These are phyloP conservation scores for Blepharisma stoltei DNA, from an alignment of 73 alveolate species.

Conservation along the genomic window DNA sequence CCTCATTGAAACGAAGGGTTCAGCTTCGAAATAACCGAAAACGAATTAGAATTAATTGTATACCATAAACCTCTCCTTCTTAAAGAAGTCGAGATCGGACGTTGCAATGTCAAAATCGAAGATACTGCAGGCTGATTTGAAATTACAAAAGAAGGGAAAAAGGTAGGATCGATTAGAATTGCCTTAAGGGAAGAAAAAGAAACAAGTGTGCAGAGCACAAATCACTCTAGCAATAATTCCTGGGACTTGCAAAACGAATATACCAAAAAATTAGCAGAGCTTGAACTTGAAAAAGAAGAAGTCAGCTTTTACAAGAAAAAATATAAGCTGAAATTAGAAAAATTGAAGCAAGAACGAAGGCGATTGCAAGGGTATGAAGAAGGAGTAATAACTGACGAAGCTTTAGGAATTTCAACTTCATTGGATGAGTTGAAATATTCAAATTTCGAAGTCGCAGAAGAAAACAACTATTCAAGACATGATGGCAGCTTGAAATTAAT, in stretches of 20 bases:
- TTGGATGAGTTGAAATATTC: too few relatives aligned
- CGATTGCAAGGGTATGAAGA: neutral
- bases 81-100: slow-evolving; percentile 22
- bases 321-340: neutral
- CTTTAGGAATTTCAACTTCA: too few relatives aligned
- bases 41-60: slow-evolving; percentile 6
- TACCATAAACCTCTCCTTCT: slow-evolving; percentile 18
- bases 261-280: neutral
- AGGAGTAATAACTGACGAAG: too few relatives aligned
- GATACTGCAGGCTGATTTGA: slow-evolving; percentile 21
- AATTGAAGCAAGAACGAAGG: neutral
- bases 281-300: slow-evolving; percentile 28
- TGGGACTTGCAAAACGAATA: neutral
- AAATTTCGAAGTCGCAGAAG: too few relatives aligned
- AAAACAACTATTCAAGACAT: too few relatives aligned
- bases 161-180: slow-evolving; percentile 3
- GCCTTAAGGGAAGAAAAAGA: slow-evolving; percentile 13
- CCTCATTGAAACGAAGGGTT: slow-evolving; percentile 14
- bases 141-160: slow-evolving; percentile 3
- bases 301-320: neutral
- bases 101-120: neutral
- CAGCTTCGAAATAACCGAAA: slow-evolving; percentile 8
- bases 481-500: too few relatives aligned
- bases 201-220: neutral
- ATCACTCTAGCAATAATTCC: neutral